These are phyloP conservation scores for Plasmopara viticola DNA, from an alignment of 352 stramenopile genomes.

Conservation along the genomic window DNA sequence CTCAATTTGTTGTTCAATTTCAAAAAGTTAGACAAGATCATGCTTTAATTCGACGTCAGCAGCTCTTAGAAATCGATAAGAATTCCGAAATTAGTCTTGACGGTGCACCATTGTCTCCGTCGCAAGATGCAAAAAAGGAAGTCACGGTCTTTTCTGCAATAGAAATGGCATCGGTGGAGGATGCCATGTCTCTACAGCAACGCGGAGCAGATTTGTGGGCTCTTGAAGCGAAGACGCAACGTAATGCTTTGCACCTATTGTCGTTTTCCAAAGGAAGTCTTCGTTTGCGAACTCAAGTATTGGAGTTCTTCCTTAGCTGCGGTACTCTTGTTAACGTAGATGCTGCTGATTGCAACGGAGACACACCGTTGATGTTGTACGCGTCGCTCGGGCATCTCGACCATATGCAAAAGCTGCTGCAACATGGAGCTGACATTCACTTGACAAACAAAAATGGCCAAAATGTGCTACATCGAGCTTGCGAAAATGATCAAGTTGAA, in stretches of 20 bases:
- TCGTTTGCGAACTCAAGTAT: slow-evolving; percentile 36
- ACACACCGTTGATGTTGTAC: slow-evolving; percentile 52
- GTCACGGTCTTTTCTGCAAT: slow-evolving; percentile 54
- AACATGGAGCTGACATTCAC: slow-evolving; percentile 21
- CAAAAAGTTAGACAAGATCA: slow-evolving; percentile 39
- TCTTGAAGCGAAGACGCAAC: slow-evolving; percentile 35
- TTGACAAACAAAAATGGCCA: slow-evolving; percentile 24
- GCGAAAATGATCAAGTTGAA: slow-evolving; percentile 56
- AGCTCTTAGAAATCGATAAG: slow-evolving; percentile 22
- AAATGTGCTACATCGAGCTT: slow-evolving; percentile 56
- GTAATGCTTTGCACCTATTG: slow-evolving; percentile 50
- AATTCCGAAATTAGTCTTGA: not conserved
- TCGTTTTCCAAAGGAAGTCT: slow-evolving; percentile 48
- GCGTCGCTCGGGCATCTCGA: slow-evolving; percentile 41
- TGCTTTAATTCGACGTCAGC: slow-evolving; percentile 39
- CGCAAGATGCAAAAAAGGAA: slow-evolving; percentile 11
- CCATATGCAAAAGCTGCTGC: slow-evolving; percentile 34
- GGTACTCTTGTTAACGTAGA: slow-evolving; percentile 34
- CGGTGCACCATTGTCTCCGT: slow-evolving; percentile 11
- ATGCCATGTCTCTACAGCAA: slow-evolving; percentile 44
- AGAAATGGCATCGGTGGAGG: slow-evolving; percentile 45
- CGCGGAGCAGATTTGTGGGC: slow-evolving; percentile 33
- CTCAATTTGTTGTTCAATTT: slow-evolving; percentile 30
- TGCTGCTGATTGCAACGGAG: slow-evolving; percentile 30
- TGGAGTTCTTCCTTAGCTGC: slow-evolving; percentile 43